Base-by-base conservation (phyloP, 2,329 filamentous ascomycete species). In the Xylariomycetidae sp. region DNA sequence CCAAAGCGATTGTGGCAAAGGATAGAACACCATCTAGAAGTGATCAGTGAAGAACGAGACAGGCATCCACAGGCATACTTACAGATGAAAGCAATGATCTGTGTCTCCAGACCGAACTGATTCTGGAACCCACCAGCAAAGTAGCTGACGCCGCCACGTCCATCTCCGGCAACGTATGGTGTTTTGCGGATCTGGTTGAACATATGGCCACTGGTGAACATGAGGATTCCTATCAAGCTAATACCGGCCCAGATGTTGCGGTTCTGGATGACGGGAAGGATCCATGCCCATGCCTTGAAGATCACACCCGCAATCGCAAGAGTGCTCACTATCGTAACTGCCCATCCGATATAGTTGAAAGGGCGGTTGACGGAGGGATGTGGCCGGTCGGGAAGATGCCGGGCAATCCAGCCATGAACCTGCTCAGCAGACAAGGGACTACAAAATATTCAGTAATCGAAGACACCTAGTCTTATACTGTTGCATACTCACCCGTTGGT, bases 141-240 rank as follows among this genome's bases (percentile, higher is more conserved):
- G 61, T 97, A 97, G 55, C 66, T 85, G 42, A 98, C 77, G 5
- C 88, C 88, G 13, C 92, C 92, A 34, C 76, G 80, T 23, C 88
- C 87, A 57, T 97, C 81, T 26, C 84, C 85, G 26, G 80, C 73
- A 19, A 97, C 88, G 51, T 98, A 98, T 3, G 92, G 92, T 3
- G 94, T 87, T 60, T 92, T 90, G 50, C 94, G 80, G 56, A 98
- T 98, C 57, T 96, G 89, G 63, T 97, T 98, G 74, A 94, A 98
- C 94, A 98, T 98, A 64, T 97, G 89, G 25, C 92, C 94, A 50
- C 85, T 92, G 29, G 85, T 96, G 66, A 97, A 98, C 37, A 96
- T 71, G 26, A 98, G 75, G 43, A 98, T 89, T 11, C 81, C 72
- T 52, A 97, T 88, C 48, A 98, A 69, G 61, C 85, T 94, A 52